Conservation (phyloP, 331 rosid species). For the Malus hybrid region DNA sequence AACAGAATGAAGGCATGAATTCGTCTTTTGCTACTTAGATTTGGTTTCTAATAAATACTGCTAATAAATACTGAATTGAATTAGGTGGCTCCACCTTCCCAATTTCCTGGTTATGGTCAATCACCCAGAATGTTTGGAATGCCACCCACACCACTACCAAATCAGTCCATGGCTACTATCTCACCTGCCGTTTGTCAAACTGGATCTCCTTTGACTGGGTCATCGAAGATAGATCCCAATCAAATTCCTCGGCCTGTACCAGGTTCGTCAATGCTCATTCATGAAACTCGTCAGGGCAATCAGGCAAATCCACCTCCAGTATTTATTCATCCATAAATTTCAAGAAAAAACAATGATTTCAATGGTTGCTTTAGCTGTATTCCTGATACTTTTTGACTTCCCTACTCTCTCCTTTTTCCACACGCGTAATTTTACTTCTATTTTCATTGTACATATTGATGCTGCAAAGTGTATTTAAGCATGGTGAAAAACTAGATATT, state of each 20-base stretch:
- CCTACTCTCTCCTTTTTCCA: neutral
- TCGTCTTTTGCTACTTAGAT: neutral
- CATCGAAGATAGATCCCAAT: slow-evolving; percentile 92
- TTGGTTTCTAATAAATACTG: neutral
- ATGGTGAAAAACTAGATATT: neutral
- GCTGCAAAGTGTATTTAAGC: neutral
- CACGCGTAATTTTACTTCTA: neutral
- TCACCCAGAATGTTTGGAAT: slow-evolving; percentile 91
- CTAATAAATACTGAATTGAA: slow-evolving; percentile 13
- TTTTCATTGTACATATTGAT: neutral
- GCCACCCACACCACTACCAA: slow-evolving; percentile 69
- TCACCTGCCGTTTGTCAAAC: slow-evolving; percentile 76
- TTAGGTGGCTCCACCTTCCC: slow-evolving; percentile 55
- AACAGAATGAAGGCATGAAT: neutral
- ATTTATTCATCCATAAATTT: slow-evolving; percentile 11
- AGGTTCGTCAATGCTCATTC: slow-evolving; percentile 64
- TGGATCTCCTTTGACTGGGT: slow-evolving; percentile 78
- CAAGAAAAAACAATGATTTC: neutral
- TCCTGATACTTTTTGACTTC: neutral
- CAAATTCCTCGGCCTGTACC: slow-evolving; percentile 95
- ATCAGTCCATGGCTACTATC: slow-evolving; percentile 88
- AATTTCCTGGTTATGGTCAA: slow-evolving; percentile 55
- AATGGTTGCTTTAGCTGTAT: neutral
- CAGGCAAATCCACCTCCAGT: slow-evolving; percentile 98
- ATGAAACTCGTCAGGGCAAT: slow-evolving; percentile 87